Percentiles rank a stretch among this genome's conserved stretches.
Evolutionary conservation across 352 stramenopile species (phyloP).

Genomic region (Phytophthora fragariae): DNA sequence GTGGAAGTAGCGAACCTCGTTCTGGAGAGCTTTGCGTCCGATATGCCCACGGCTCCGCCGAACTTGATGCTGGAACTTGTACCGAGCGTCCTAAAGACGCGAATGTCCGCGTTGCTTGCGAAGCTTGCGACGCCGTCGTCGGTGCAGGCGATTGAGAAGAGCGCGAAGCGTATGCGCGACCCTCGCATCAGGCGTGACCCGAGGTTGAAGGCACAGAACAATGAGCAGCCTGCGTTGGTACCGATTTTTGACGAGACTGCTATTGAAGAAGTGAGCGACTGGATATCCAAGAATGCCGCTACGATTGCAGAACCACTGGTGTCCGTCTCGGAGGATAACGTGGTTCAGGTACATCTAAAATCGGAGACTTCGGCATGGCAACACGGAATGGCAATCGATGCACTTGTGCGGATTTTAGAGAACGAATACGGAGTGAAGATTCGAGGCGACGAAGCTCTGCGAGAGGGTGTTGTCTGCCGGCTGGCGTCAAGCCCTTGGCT

Average conservation of each 20-base stretch:
- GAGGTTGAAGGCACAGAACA: slow-evolving; percentile 43
- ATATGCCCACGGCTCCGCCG: slow-evolving; percentile 58
- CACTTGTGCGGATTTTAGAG: slow-evolving; percentile 73
- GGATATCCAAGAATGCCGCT: slow-evolving; percentile 83
- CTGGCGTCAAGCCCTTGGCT: slow-evolving; percentile 74
- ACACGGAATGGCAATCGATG: slow-evolving; percentile 76
- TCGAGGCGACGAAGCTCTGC: slow-evolving; percentile 65
- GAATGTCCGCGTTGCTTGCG: slow-evolving; percentile 62
- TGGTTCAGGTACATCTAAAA: slow-evolving; percentile 81
- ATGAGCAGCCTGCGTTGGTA: slow-evolving; percentile 63
- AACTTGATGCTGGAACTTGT: slow-evolving; percentile 72
- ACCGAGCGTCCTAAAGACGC: slow-evolving; percentile 77
- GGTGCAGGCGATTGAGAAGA: slow-evolving; percentile 73
- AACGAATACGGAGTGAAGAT: slow-evolving; percentile 80
- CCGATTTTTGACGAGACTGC: slow-evolving; percentile 73
- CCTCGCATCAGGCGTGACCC: slow-evolving; percentile 60
- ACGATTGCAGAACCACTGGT: slow-evolving; percentile 83
- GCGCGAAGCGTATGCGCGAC: slow-evolving; percentile 72
- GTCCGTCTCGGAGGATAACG: slow-evolving; percentile 78
- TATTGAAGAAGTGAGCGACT: slow-evolving; percentile 75
- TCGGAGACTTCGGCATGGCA: slow-evolving; percentile 64
- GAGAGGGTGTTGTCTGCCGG: slow-evolving; percentile 73
- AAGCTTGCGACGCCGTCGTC: slow-evolving; percentile 83
- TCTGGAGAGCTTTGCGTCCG: slow-evolving; percentile 66
- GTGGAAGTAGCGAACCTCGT: slow-evolving; percentile 78